Percentiles rank a stretch among this genome's conserved stretches.
Conservation (phyloP, 306 rosid species). For the Erythrophleum fordii region DNA sequence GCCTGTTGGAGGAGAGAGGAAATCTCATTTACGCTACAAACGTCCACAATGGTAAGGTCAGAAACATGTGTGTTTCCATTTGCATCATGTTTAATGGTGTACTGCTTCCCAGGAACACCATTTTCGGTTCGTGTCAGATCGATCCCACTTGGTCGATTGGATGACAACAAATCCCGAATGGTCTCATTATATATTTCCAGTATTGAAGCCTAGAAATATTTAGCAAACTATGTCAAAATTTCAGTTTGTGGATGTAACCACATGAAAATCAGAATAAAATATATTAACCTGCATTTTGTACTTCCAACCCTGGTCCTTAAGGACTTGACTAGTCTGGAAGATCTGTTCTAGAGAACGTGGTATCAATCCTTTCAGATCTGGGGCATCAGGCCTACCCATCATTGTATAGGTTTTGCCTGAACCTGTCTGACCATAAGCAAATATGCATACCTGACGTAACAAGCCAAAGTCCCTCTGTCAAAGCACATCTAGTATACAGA, state of each 20-base stretch:
- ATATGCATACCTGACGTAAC: slow-evolving; percentile 83
- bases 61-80: slow-evolving; percentile 88
- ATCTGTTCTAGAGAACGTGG: slow-evolving; percentile 92
- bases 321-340: slow-evolving; percentile 78
- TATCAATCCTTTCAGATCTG: slow-evolving; percentile 82
- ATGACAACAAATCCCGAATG: slow-evolving; percentile 78
- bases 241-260: slow-evolving; percentile 14
- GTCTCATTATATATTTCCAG: slow-evolving; percentile 90
- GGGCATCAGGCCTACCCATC: slow-evolving; percentile 85
- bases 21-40: slow-evolving; percentile 73
- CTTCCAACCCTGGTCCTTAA: slow-evolving; percentile 85
- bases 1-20: slow-evolving; percentile 88
- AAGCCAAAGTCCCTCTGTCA: slow-evolving; percentile 32
- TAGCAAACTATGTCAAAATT: slow-evolving; percentile 24
- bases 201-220: slow-evolving; percentile 66
- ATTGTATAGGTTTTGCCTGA: slow-evolving; percentile 91
- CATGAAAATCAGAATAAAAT: slow-evolving; percentile 20
- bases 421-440: slow-evolving; percentile 95
- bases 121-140: slow-evolving; percentile 67
- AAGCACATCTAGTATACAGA: slow-evolving; percentile 1
- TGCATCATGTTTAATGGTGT: slow-evolving; percentile 84
- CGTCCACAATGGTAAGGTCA: slow-evolving; percentile 80
- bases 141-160: slow-evolving; percentile 59
- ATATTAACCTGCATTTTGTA: slow-evolving; percentile 77
- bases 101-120: slow-evolving; percentile 63